Percentiles rank a stretch among this genome's conserved stretches.
These are phyloP conservation scores for Scenedesmus sp. DNA, from an alignment of 163 green algal species.

Conservation along the genomic window DNA sequence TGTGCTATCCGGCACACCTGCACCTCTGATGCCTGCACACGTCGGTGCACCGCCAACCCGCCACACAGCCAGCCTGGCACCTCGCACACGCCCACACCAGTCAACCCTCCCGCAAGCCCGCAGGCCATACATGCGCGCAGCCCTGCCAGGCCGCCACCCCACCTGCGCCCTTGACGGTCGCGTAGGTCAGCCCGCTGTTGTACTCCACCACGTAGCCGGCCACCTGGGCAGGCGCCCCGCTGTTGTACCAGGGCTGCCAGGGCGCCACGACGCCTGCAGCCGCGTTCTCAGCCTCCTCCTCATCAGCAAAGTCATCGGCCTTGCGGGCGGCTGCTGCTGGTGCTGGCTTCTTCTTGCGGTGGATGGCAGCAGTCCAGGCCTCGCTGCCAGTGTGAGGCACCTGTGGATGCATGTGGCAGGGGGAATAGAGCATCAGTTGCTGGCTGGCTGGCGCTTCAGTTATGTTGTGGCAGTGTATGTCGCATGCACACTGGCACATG, in stretches of 20 bases:
- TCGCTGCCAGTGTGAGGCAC: constrained; percentile 87
- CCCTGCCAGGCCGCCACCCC: neutral
- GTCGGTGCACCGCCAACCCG: too few relatives aligned
- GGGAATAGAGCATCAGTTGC: neutral
- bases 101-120: too few relatives aligned
- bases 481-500: neutral
- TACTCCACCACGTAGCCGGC: constrained; percentile 82
- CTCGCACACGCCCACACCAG: too few relatives aligned
- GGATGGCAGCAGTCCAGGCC: constrained; percentile 65
- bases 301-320: neutral
- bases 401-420: neutral
- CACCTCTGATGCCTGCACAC: too few relatives aligned
- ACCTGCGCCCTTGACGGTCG: constrained; percentile 81
- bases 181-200: constrained; percentile 79
- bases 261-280: neutral
- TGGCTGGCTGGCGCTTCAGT: neutral
- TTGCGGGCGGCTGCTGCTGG: neutral
- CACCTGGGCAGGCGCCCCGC: constrained; percentile 70
- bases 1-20: neutral
- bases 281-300: neutral
- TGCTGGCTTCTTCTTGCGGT: constrained; percentile 27
- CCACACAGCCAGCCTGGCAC: too few relatives aligned
- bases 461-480: neutral
- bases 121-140: neutral
- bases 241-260: constrained; percentile 60